Percentiles rank a stretch among this genome's conserved stretches.
Evolutionary conservation across 345 rosid genomes (phyloP).

Genomic region (Litchi chinensis): DNA sequence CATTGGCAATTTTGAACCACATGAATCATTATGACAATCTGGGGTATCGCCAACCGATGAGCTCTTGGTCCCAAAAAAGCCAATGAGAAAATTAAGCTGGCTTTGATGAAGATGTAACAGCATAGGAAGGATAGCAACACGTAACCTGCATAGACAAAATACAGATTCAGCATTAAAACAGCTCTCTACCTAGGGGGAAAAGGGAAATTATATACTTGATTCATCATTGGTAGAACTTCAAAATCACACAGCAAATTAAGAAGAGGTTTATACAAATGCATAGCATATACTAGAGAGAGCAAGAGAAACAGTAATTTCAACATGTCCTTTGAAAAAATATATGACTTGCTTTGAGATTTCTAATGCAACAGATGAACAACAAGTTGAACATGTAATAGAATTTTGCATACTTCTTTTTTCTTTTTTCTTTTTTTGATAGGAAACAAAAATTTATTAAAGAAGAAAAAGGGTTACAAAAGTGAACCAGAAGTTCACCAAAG

Average conservation of each 20-base stretch:
- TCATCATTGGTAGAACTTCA: background rate
- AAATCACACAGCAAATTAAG: background rate
- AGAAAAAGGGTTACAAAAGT: no score
- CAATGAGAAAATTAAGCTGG: conserved; percentile 87
- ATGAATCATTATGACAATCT: conserved; percentile 42
- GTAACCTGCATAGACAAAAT: conserved; percentile 55
- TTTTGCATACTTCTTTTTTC: background rate
- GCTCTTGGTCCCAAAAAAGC: conserved; percentile 70
- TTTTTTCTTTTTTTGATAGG: no score
- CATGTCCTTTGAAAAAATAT: background rate
- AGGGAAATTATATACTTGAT: background rate
- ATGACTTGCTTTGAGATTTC: background rate
- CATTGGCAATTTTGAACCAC: conserved; percentile 35
- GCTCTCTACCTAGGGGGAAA: background rate
- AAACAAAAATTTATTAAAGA: no score
- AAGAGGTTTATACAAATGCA: conserved; percentile 1
- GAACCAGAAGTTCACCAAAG: no score
- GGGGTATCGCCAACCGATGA: conserved; percentile 43
- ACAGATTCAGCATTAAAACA: conserved; percentile 21
- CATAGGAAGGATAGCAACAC: conserved; percentile 75
- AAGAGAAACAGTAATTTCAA: background rate
- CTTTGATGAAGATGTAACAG: conserved; percentile 90
- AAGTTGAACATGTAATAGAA: background rate
- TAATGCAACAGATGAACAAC: background rate
- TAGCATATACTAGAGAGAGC: background rate